Evolutionary conservation across 2,329 filamentous ascomycete species (phyloP).

Genomic region (Xylaria sp.): DNA sequence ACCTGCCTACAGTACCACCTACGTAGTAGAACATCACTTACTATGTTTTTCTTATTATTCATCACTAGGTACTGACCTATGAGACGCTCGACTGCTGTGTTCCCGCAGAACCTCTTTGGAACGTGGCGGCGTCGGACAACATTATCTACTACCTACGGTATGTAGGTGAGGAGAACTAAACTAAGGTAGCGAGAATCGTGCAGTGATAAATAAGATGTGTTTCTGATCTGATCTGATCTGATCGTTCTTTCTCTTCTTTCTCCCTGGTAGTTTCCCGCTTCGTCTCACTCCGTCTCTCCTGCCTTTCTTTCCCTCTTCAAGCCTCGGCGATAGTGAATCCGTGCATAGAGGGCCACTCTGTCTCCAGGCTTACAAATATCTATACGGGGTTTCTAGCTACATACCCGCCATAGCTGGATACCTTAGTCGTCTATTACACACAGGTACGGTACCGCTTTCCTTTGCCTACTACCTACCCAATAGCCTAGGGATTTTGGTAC

Average conservation of each 20-base stretch:
- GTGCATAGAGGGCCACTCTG: not conserved
- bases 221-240: not conserved
- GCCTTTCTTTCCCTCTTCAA: not conserved
- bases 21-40: not conserved
- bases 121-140: not conserved
- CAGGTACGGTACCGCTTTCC: not conserved
- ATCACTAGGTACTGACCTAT: not conserved
- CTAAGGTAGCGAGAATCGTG: not conserved
- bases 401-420: not conserved
- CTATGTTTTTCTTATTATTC: not conserved
- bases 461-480: not conserved
- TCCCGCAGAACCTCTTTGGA: not conserved
- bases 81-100: too few species aligned
- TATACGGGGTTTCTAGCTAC: not conserved
- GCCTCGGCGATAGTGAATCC: slow-evolving; percentile 1
- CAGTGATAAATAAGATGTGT: not conserved
- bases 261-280: not conserved
- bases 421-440: not conserved
- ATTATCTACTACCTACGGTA: not conserved
- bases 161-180: not conserved
- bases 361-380: slow-evolving; percentile 20
- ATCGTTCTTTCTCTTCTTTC: not conserved
- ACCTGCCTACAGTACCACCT: not conserved
- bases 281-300: not conserved
- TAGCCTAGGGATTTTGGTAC: not conserved